Evolutionary conservation across 1,139 yeast species (phyloP).

Genomic region (Yamadazyma friedrichii): DNA sequence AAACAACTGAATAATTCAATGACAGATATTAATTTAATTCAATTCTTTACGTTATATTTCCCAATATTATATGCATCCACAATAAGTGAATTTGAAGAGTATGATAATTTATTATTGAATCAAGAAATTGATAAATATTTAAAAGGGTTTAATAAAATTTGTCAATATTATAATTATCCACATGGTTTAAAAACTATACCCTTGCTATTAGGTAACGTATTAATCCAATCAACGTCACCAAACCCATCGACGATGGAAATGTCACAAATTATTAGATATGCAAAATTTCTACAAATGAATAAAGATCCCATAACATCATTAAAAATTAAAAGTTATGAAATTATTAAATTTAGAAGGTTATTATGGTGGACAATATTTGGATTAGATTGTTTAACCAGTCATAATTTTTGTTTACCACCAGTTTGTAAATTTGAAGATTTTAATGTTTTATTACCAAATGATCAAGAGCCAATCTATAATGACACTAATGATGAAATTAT

Average conservation of each 20-base stretch:
- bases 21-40: constrained; percentile 34
- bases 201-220: constrained; percentile 48
- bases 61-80: constrained; percentile 55
- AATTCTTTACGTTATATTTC: constrained; percentile 47
- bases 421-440: constrained; percentile 53
- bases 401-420: constrained; percentile 58
- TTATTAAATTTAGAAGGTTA: constrained; percentile 52
- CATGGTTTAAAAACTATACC: constrained; percentile 50
- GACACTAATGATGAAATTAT: constrained; percentile 19
- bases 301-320: constrained; percentile 57
- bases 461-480: constrained; percentile 37
- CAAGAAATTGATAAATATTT: constrained; percentile 51
- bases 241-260: constrained; percentile 54
- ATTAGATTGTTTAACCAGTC: constrained; percentile 56
- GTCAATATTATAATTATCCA: constrained; percentile 53
- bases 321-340: constrained; percentile 45
- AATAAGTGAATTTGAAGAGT: constrained; percentile 56
- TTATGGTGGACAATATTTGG: constrained; percentile 69
- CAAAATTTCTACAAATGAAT: constrained; percentile 54
- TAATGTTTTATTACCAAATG: constrained; percentile 55
- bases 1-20: constrained; percentile 15
- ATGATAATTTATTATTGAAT: constrained; percentile 43
- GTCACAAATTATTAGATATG: constrained; percentile 51
- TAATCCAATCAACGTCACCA: constrained; percentile 55
- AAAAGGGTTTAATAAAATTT: constrained; percentile 46